Evolutionary conservation across 108 stramenopile genomes (phyloP).

Genomic region (Skeletonema menzelii): DNA sequence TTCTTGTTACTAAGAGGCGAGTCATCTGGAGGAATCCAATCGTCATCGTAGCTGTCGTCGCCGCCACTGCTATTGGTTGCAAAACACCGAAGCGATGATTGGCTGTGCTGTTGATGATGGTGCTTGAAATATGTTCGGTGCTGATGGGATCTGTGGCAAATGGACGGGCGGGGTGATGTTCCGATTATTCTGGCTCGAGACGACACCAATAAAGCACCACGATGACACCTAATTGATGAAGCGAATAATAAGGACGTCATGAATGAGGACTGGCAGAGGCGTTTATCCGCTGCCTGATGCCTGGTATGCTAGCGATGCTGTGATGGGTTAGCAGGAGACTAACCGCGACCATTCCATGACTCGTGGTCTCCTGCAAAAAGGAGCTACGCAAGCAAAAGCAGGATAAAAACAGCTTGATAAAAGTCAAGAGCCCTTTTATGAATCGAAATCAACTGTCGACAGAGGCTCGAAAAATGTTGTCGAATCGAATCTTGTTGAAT

Average conservation of each 20-base stretch:
- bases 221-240: neutral
- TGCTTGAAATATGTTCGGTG: neutral
- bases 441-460: too few species aligned
- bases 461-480: too few species aligned
- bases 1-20: slow-evolving; percentile 16
- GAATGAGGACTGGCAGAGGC: neutral
- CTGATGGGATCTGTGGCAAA: neutral
- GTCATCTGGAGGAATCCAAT: slow-evolving; percentile 44
- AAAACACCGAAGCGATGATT: neutral
- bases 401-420: too few species aligned
- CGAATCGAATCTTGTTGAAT: too few species aligned
- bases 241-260: neutral
- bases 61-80: slow-evolving; percentile 1
- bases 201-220: neutral
- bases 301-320: too few species aligned
- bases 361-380: too few species aligned
- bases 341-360: too few species aligned
- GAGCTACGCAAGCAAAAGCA: too few species aligned
- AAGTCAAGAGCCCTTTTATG: too few species aligned
- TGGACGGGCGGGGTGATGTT: neutral
- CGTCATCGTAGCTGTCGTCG: slow-evolving; percentile 20
- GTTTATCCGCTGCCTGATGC: too few species aligned
- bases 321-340: too few species aligned
- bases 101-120: neutral
- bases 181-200: neutral